These are phyloP conservation scores for Achaetomium macrosporum DNA, from an alignment of 2,329 filamentous ascomycete genomes.

Conservation along the genomic window DNA sequence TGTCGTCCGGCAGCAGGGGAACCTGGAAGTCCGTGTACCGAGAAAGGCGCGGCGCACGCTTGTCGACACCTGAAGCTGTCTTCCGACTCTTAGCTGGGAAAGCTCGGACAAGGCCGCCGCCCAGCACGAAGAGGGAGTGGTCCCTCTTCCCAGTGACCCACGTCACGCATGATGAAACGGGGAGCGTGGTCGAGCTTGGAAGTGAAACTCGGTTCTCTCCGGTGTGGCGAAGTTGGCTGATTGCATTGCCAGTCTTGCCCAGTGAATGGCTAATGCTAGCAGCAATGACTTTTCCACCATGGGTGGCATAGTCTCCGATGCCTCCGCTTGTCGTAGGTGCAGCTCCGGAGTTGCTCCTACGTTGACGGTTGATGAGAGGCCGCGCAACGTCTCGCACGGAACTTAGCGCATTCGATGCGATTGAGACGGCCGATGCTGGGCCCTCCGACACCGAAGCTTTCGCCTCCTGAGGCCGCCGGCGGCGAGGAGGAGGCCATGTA, in stretches of 20 bases:
- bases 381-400: conserved; percentile 65
- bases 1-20: conserved; percentile 54
- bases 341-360: conserved; percentile 43
- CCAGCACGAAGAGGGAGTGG: conserved; percentile 58
- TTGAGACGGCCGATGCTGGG: conserved; percentile 53
- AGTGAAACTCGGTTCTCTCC: conserved; percentile 70
- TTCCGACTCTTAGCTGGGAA: conserved; percentile 56
- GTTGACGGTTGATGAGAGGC: conserved; percentile 50
- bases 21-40: conserved; percentile 64
- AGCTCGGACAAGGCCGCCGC: conserved; percentile 59
- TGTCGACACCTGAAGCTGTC: conserved; percentile 47
- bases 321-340: conserved; percentile 38
- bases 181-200: conserved; percentile 49
- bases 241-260: conserved; percentile 63
- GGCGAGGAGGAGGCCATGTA: conserved; percentile 74
- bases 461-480: conserved; percentile 41
- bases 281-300: conserved; percentile 66
- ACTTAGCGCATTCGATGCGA: conserved; percentile 64
- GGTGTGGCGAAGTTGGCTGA: conserved; percentile 66
- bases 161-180: conserved; percentile 54
- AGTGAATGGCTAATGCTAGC: conserved; percentile 69
- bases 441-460: conserved; percentile 44
- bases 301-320: conserved; percentile 57
- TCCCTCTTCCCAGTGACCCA: conserved; percentile 60
- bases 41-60: conserved; percentile 47